Percentiles rank a stretch among this genome's conserved stretches.
phyloP scores from a whole-genome alignment of 2,329 filamentous ascomycete genomes.

The Calcarisporium arbuscula region DNA sequence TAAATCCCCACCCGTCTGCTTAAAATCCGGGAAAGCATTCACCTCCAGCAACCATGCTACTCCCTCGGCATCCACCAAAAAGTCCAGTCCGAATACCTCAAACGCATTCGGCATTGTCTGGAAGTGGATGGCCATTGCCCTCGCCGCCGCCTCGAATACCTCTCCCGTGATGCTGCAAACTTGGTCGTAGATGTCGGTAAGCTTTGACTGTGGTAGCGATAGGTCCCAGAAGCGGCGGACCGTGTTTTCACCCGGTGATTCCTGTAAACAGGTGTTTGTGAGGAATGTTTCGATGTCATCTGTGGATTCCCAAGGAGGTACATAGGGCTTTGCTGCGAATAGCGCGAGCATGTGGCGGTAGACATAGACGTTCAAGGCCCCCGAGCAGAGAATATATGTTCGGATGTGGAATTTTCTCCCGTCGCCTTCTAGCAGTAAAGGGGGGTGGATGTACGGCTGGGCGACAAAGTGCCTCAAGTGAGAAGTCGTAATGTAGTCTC shows the following conservation, averaged over 20 bases:
- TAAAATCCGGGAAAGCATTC: slow-evolving; percentile 95
- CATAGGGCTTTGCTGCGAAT: slow-evolving; percentile 73
- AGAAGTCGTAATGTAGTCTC: slow-evolving; percentile 67
- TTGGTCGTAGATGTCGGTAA: slow-evolving; percentile 61
- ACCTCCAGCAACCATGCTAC: slow-evolving; percentile 77
- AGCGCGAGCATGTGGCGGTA: slow-evolving; percentile 89
- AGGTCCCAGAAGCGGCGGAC: slow-evolving; percentile 74
- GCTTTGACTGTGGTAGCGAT: slow-evolving; percentile 41
- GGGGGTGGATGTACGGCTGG: slow-evolving; percentile 89
- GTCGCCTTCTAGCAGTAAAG: slow-evolving; percentile 58
- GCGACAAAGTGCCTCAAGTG: slow-evolving; percentile 94
- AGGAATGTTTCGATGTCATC: slow-evolving; percentile 65
- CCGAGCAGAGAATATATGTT: slow-evolving; percentile 79
- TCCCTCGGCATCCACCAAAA: slow-evolving; percentile 64
- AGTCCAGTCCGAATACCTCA: slow-evolving; percentile 89
- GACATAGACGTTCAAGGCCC: slow-evolving; percentile 74
- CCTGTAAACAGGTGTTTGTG: slow-evolving; percentile 92
- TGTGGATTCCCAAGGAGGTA: slow-evolving; percentile 50
- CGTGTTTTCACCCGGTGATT: slow-evolving; percentile 49
- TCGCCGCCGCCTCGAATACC: slow-evolving; percentile 78
- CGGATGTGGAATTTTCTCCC: slow-evolving; percentile 90
- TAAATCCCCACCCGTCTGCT: slow-evolving; percentile 81
- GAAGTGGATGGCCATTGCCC: slow-evolving; percentile 83
- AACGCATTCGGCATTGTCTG: slow-evolving; percentile 84
- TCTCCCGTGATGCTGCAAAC: slow-evolving; percentile 70